phyloP scores from a whole-genome alignment of 2,329 filamentous ascomycete genomes.

The Colletotrichum falcatum region DNA sequence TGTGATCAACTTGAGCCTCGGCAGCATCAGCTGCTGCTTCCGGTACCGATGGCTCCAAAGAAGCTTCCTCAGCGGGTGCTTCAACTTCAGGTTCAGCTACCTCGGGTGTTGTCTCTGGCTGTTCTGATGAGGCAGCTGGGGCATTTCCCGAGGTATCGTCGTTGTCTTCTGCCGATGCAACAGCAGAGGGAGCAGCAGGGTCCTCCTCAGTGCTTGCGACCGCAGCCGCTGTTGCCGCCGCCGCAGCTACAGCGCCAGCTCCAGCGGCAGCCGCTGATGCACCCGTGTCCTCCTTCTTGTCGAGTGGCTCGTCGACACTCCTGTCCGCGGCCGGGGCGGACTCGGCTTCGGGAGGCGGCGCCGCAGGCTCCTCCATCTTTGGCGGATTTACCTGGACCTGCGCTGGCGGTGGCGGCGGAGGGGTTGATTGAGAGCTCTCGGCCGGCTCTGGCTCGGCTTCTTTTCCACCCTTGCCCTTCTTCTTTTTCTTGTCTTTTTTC shows the following conservation, averaged over 20 bases:
- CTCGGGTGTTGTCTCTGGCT: background rate
- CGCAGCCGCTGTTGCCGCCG: background rate
- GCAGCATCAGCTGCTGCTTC: background rate
- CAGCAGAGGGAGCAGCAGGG: background rate
- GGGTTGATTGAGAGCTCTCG: constrained; percentile 9
- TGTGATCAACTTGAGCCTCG: background rate
- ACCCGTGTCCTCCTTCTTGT: constrained; percentile 8
- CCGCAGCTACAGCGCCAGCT: background rate
- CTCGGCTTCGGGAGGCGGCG: constrained; percentile 16
- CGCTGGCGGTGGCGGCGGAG: constrained; percentile 13
- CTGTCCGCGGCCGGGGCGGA: background rate
- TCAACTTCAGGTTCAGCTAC: background rate
- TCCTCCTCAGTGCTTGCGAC: background rate
- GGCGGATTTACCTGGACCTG: constrained; percentile 13
- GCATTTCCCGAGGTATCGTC: background rate
- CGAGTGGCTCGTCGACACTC: constrained; percentile 7
- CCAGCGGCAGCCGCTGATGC: constrained; percentile 2
- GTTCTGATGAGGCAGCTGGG: background rate
- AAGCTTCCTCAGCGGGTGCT: background rate
- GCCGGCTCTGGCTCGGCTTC: constrained; percentile 23
- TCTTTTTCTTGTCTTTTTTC: constrained; percentile 41
- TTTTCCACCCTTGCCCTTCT: constrained; percentile 40
- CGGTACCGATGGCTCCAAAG: background rate
- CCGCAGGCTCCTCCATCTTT: constrained; percentile 23
- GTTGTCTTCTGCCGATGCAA: background rate